These are phyloP conservation scores for Paramecium sonneborni DNA, from an alignment of 73 alveolate genomes.

Conservation along the genomic window DNA sequence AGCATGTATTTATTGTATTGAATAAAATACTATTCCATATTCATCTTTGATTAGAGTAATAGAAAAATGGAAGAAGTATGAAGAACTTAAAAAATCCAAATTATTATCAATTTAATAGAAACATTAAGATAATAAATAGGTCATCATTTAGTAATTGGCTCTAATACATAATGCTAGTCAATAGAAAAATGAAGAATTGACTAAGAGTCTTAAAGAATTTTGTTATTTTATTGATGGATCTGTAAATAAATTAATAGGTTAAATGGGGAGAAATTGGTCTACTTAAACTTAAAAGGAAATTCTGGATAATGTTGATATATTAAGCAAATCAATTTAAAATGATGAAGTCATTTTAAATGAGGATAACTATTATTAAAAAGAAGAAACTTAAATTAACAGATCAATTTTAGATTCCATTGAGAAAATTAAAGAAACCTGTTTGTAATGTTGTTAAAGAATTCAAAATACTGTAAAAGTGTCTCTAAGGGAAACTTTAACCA, in stretches of 20 bases:
- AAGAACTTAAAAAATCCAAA: background rate
- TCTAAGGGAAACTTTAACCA: background rate
- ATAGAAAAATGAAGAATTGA: background rate
- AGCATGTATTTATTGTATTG: background rate
- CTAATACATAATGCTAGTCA: background rate
- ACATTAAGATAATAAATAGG: background rate
- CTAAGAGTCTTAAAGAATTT: background rate
- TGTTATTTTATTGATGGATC: background rate
- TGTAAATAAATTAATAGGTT: background rate
- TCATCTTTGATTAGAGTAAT: background rate
- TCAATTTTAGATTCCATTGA: background rate
- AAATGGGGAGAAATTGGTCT: background rate
- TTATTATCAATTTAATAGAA: background rate
- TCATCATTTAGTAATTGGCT: background rate
- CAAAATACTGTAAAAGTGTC: background rate
- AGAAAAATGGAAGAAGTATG: background rate
- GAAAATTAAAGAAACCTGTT: background rate
- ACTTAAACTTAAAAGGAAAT: background rate
- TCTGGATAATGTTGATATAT: background rate
- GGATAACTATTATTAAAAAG: background rate
- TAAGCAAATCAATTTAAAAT: background rate
- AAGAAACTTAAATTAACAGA: background rate
- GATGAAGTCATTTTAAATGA: background rate
- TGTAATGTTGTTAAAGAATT: background rate
- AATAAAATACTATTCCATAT: background rate